Evolutionary conservation across 768 basidiomycete species (phyloP).

Genomic region (Lactarius tabidus): DNA sequence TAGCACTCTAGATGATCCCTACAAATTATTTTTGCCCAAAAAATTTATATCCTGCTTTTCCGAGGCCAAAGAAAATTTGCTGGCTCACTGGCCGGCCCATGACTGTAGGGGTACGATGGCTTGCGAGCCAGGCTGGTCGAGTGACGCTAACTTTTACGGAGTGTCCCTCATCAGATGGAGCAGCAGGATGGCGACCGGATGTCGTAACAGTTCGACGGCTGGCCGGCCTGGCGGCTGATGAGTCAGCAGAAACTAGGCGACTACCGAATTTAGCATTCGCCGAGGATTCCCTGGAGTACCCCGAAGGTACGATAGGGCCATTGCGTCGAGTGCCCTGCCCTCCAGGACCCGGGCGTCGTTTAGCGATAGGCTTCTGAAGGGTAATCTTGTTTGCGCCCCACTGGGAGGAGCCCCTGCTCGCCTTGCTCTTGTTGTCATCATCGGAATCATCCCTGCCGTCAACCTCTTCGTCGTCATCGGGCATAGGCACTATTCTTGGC

Average conservation of each 20-base stretch:
- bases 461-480: slow-evolving; percentile 60
- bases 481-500: slow-evolving; percentile 67
- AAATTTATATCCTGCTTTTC: too few species aligned
- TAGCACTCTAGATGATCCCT: too few species aligned
- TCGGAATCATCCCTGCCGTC: slow-evolving; percentile 65
- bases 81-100: too few species aligned
- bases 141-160: slow-evolving; percentile 69
- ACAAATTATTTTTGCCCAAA: too few species aligned
- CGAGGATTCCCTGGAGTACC: slow-evolving; percentile 76
- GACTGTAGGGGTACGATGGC: slow-evolving; percentile 44
- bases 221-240: slow-evolving; percentile 47
- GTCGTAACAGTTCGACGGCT: slow-evolving; percentile 55
- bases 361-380: slow-evolving; percentile 71
- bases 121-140: slow-evolving; percentile 65
- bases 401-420: slow-evolving; percentile 93
- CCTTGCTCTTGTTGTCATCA: slow-evolving; percentile 86
- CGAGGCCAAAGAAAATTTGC: too few species aligned
- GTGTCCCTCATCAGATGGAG: slow-evolving; percentile 56
- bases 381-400: slow-evolving; percentile 93
- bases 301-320: slow-evolving; percentile 43
- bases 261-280: slow-evolving; percentile 93
- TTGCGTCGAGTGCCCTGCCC: slow-evolving; percentile 35
- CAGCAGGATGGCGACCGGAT: slow-evolving; percentile 44
- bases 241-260: slow-evolving; percentile 66
- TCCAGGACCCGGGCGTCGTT: slow-evolving; percentile 36